These are phyloP conservation scores for Arachnomyces sp. DNA, from an alignment of 2,329 filamentous ascomycete genomes.

Conservation along the genomic window DNA sequence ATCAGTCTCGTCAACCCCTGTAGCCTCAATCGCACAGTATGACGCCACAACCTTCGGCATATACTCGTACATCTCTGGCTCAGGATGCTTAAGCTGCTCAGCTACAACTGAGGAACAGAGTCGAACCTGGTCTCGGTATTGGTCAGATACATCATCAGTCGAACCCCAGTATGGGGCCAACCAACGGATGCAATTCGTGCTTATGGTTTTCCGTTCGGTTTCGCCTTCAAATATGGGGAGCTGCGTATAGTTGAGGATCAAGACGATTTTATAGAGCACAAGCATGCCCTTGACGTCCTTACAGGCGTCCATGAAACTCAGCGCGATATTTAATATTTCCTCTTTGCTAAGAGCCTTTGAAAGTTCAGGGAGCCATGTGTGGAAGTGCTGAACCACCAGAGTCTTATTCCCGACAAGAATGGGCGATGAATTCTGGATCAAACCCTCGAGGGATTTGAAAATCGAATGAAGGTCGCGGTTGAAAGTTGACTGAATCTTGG, in stretches of 20 bases:
- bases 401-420: constrained; percentile 91
- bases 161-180: constrained; percentile 89
- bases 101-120: constrained; percentile 89
- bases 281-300: constrained; percentile 81
- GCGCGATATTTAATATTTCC: constrained; percentile 83
- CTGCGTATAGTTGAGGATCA: constrained; percentile 86
- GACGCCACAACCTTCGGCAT: constrained; percentile 87
- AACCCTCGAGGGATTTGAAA: constrained; percentile 78
- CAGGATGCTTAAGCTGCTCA: constrained; percentile 70
- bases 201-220: constrained; percentile 65
- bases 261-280: constrained; percentile 80
- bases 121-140: constrained; percentile 88
- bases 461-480: constrained; percentile 75
- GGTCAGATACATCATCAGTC: constrained; percentile 63
- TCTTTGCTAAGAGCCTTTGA: constrained; percentile 66
- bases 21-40: constrained; percentile 67
- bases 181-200: constrained; percentile 81
- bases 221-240: constrained; percentile 73
- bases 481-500: constrained; percentile 62
- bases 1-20: constrained; percentile 50
- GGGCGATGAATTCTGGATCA: constrained; percentile 83
- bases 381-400: constrained; percentile 89
- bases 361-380: constrained; percentile 93
- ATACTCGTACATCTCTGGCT: constrained; percentile 76
- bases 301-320: constrained; percentile 91